These are phyloP conservation scores for Sugiyamaella qingdaonensis DNA, from an alignment of 805 yeast genomes.

Conservation along the genomic window DNA sequence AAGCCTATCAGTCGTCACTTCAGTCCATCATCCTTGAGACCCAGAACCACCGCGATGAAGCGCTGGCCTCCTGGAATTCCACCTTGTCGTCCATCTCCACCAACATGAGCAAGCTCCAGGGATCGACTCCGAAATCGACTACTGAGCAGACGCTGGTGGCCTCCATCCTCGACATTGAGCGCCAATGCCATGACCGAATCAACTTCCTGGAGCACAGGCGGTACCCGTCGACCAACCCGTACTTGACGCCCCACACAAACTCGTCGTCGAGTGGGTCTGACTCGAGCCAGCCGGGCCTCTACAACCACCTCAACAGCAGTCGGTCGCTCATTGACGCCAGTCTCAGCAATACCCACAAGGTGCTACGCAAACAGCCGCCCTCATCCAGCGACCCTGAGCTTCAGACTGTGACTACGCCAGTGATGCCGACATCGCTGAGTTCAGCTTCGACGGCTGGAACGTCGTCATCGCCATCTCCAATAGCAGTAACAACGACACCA, in stretches of 20 bases:
- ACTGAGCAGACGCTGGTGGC: conserved; percentile 34
- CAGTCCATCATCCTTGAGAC: conserved; percentile 38
- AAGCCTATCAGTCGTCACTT: conserved; percentile 39
- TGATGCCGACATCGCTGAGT: background rate
- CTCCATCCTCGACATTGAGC: conserved; percentile 37
- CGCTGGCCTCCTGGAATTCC: conserved; percentile 35
- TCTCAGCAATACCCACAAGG: background rate
- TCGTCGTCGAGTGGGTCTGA: conserved; percentile 6
- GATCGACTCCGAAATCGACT: conserved; percentile 30
- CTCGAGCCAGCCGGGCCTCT: background rate
- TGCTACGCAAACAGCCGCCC: conserved; percentile 5
- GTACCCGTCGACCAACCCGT: conserved; percentile 22
- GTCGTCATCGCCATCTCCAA: conserved; percentile 5
- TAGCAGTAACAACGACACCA: conserved; percentile 6
- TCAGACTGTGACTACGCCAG: background rate
- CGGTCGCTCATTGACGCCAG: background rate
- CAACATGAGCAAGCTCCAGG: conserved; percentile 31
- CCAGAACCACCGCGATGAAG: conserved; percentile 32
- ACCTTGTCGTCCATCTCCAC: conserved; percentile 33
- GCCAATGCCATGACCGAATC: conserved; percentile 38
- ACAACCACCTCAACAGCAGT: background rate
- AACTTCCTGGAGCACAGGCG: conserved; percentile 23
- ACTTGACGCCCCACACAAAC: conserved; percentile 18
- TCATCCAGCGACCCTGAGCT: conserved; percentile 5
- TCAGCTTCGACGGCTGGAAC: conserved; percentile 1